Base-by-base conservation (phyloP, 192 early-diverging fungal species). In the Allomyces javanicus region DNA sequence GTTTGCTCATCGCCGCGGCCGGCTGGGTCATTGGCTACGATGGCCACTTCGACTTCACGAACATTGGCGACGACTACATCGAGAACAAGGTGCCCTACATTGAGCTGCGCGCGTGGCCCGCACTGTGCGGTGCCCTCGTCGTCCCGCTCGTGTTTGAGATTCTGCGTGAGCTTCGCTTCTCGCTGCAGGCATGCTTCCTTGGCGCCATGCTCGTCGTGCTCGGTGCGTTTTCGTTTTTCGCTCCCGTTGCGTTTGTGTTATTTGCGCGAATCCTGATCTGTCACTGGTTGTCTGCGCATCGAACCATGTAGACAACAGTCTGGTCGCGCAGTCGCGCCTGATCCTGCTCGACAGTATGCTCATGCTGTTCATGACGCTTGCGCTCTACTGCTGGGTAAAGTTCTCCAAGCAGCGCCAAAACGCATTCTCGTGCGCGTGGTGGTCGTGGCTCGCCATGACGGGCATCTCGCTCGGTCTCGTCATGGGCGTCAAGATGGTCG, bases 341-440 rank as follows among this genome's bases (percentile, higher is more conserved):
- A 99, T 97, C 68, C 79, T 96, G 62, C 79, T 99, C 62, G 96
- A 99, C 73, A 87, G 84, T 55, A 90, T 94, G 78, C 78, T 99
- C 66, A 83, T 97, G 25, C 85, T 97, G 67, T 97, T 94, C 72
- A 87, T 89, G 80, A 78, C 90, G 27, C 79, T 78, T 22, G 81
- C 90, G 23, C 78, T 93, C 26, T 95, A 90, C 74, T 80, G 81
- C 50, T 99, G 93, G 76, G 77, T 99, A 64, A 78, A 82, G 66
- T 99, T 99, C 72, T 86, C 83, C 73, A 91, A 92, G 64, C 72
- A 73, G 24, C 80, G 86, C 17, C 71, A 81, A 75, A 86, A 78
- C 45, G 78, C 88, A 10, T 96, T 93, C 69, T 76, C 86, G 24
- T 40, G 64, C 25, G 67, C 76, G 44, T 98, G 95, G 95, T 96